phyloP scores from a whole-genome alignment of 2,329 filamentous ascomycete species.

The Aspergillus cejpii region DNA sequence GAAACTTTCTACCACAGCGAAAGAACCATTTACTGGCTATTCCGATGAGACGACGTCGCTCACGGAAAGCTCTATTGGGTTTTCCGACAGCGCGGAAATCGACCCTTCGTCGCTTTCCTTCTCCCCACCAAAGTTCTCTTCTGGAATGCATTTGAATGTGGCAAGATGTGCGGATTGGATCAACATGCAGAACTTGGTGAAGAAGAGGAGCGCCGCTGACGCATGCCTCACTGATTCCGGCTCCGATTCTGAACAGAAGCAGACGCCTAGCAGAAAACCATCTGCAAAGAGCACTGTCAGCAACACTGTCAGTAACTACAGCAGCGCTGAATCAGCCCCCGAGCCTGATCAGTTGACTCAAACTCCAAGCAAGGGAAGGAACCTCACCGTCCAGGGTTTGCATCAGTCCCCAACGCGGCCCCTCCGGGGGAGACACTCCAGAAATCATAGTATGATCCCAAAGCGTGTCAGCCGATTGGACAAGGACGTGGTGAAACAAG shows the following conservation, averaged over 20 bases:
- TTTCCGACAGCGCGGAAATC: background rate
- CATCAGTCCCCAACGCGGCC: background rate
- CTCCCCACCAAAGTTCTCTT: background rate
- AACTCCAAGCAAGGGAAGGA: background rate
- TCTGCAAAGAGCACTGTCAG: background rate
- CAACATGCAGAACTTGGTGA: conserved; percentile 9
- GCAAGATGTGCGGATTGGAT: conserved; percentile 1
- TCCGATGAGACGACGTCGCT: background rate
- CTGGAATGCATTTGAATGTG: background rate
- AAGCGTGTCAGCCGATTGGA: background rate
- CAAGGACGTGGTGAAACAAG: background rate
- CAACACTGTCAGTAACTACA: background rate
- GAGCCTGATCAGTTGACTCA: background rate
- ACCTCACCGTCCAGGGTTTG: background rate
- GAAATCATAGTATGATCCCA: background rate
- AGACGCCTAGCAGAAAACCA: background rate
- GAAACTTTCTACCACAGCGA: background rate
- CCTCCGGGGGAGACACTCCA: background rate
- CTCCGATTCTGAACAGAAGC: conserved; percentile 17
- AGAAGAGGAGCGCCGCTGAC: conserved; percentile 24
- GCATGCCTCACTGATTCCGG: conserved; percentile 26
- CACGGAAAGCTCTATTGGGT: background rate
- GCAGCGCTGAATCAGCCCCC: background rate
- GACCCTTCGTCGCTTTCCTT: background rate
- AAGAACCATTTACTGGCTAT: background rate